Base-by-base conservation (phyloP, 148 eudicot species). In the Diospyros lotus region DNA sequence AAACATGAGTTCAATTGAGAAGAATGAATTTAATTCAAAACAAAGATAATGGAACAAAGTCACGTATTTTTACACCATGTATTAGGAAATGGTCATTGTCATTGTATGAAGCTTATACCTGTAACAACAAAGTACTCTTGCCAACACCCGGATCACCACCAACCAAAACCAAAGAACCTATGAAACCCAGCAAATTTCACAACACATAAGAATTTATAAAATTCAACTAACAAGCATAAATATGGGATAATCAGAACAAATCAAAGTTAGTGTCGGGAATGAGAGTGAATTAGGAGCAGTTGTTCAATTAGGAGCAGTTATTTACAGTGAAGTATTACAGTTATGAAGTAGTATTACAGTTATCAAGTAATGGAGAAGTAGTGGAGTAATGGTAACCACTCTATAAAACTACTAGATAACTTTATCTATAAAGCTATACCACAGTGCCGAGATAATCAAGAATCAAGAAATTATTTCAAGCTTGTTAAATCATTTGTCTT, bases 71-170 rank as follows among this genome's bases (percentile, higher is more conserved):
- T 9, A 42, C 62, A 58, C n/a, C 53, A 67, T 2, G 15, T 17
- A 38, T 38, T n/a, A 18, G 5, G n/a, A n/a, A 46, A 43, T 40
- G 8, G 46, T 56, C 44, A 13, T 28, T 48, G 72, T 64, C 14
- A 51, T 53, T 44, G 50, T 66, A 43, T 13, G 38, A 60, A 14
- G 59, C 40, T 11, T 64, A 45, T 81, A 96, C 99, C 97, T 92
- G 97, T 81, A 96, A 81, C 78, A 88, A 74, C 69, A 96, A 69
- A 58, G 99, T 96, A 79, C 99, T 96, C 84, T 96, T 96, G 72
- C 99, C 99, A 82, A 96, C 97, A 75, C 99, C 99, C 66, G 98
- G 99, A 86, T 96, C 99, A 75, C 99, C 99, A 80, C 99, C 99
- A 72, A 96, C 79, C 84, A 96, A 83, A 72, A 88, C 81, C 81